Evolutionary conservation across 202 grass and related monocot species (phyloP), one percentile per base, ranked within the genome.

Genomic region (Cymbopogon flexuosus): DNA sequence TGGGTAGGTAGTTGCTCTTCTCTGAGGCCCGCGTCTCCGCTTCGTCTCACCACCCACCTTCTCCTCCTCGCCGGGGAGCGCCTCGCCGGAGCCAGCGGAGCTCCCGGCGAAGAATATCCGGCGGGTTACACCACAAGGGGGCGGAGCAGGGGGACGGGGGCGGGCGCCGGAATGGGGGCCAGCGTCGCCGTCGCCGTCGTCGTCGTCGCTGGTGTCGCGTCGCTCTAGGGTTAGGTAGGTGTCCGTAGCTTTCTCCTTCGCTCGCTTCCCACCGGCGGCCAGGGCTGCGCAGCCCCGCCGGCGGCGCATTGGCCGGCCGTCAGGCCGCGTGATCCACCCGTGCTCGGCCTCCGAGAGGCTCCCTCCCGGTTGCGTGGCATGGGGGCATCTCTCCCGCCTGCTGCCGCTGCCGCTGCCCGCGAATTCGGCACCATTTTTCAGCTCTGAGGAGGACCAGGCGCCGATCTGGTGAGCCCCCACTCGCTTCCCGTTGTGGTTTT

Each of bases 221-320:
- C 81, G 36, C 69, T 84, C 81, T 88, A 80, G 86, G 86, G 86
- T 88, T 84, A 29, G 86, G 81, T 84, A 84, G 81, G 54, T 62
- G 62, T 16, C 10, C 35, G 70, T 88, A 83, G 80, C 81, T 80
- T 80, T 63, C 62, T 34, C 46, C 5, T 5, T 6, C 35, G 5
- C 34, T 0, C 35, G 5, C 66, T 18, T 12, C 15, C 29, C 52
- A 10, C 24, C 57, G 68, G 18, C 2, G 10, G 58, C 58, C 46
- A 65, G 64, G 74, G 67, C 46, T 62, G 51, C 62, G 37, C 21
- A 1, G 45, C 51, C 62, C 4, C 36, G 4, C 21, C 30, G 76
- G 15, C 62, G 23, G 80, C 62, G 64, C 86, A 84, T 80, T 61
- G 80, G 59, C 35, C 45, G 34, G 7, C 6, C 9, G 18, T 33